A percentile compares a stretch with the other conserved stretches of the same genome.
These are phyloP conservation scores for Pseudogymnoascus pannorum DNA, from an alignment of 2,329 filamentous ascomycete genomes.

Conservation along the genomic window DNA sequence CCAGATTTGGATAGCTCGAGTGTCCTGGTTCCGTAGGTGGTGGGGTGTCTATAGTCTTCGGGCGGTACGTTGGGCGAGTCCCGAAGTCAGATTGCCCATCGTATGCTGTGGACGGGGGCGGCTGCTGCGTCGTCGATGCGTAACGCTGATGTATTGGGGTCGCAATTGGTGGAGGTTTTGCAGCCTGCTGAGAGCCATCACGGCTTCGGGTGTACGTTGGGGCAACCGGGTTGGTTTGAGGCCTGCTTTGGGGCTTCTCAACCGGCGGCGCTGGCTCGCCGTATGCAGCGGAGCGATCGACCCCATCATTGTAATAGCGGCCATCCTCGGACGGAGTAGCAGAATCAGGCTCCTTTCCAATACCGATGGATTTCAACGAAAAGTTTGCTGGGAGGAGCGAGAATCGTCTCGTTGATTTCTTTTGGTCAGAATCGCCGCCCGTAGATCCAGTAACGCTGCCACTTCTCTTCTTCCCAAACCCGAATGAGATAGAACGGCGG, in stretches of 20 bases:
- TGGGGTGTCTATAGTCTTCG: constrained; percentile 39
- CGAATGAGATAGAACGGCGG: constrained; percentile 63
- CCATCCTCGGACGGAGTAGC: constrained; percentile 19
- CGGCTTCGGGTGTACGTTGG: constrained; percentile 21
- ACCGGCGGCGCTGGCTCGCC: constrained; percentile 12
- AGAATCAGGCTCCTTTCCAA: constrained; percentile 42
- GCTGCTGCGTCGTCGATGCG: constrained; percentile 22
- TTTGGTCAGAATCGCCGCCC: constrained; percentile 37
- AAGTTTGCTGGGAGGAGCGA: constrained; percentile 61
- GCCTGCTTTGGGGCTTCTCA: not conserved
- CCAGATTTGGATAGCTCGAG: constrained; percentile 1
- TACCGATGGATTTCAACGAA: constrained; percentile 56
- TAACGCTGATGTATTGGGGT: constrained; percentile 37
- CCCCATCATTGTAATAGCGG: constrained; percentile 19
- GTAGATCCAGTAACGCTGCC: constrained; percentile 54
- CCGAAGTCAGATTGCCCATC: constrained; percentile 1
- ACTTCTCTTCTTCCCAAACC: constrained; percentile 62
- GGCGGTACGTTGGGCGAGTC: constrained; percentile 31
- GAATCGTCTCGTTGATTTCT: constrained; percentile 58
- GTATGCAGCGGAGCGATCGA: constrained; percentile 21
- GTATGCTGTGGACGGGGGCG: not conserved
- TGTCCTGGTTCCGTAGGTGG: constrained; percentile 39
- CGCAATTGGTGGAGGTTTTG: constrained; percentile 33
- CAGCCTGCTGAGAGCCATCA: constrained; percentile 29
- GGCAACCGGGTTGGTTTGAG: not conserved